Base-by-base conservation (phyloP, 1,284 basidiomycete species). In the Ganoderma multipileum region DNA sequence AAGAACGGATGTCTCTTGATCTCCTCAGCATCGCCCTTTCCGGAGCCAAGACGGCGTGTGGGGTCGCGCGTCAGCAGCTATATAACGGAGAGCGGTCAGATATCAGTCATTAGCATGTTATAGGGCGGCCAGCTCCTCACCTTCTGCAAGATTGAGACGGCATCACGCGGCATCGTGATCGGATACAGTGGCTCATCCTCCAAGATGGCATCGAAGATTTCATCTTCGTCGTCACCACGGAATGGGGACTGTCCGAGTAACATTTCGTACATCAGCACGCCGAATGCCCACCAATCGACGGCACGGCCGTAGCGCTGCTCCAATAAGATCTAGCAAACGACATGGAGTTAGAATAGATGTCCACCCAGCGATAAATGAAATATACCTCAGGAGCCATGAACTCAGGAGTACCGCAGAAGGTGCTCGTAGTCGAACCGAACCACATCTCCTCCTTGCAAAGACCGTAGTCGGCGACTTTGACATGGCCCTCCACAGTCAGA, bases 281-380 rank as follows among this genome's bases (percentile, higher is more conserved):
- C 98, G 79, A 99, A 99, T 9, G 98, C 98, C 98, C 98, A 99
- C 98, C 98, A 99, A 78, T 99, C 98, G 63, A 99, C 98, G 6
- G 98, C 98, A 57, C 96, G 93, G 14, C 96, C 96, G 77, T 99
- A 99, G 66, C 96, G 93, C 83, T 99, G 97, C 82, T 99, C 98
- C 38, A 99, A 87, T 66, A 99, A 86, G 79, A 99, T 99, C 95
- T 98, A 68, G 18, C 18, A 9, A 26, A 33, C 8, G 12, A 16
- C n/a, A 16, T 39, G 38, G 16, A 12, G 16, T 60, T 4, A 39
- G 39, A 26, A 16, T 26, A 38, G 26, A 39, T 23, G 20, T 4
- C 38, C 2, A 5, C 8, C 7, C 47, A 33, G 12, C 30, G 42
- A 58, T 38, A 58, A 44, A n/a, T 50, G 1, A 9, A 20, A 71